Conservation (phyloP, 2,329 filamentous ascomycete species). For the Trichoderma koningiopsis region DNA sequence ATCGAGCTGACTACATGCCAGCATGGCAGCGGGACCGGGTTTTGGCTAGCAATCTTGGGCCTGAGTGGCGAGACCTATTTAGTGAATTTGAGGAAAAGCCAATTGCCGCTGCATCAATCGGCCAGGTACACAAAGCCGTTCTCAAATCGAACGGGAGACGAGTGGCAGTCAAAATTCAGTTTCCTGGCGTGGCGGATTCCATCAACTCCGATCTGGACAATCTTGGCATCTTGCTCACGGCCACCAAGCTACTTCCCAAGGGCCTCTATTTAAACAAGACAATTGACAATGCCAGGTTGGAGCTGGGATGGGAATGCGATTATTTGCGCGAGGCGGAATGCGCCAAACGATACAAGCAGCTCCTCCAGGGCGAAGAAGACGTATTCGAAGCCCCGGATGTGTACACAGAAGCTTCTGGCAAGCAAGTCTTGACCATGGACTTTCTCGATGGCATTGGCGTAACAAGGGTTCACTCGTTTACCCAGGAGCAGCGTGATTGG, state of each 20-base stretch:
- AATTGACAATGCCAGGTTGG: slow-evolving; percentile 88
- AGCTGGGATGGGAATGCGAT: slow-evolving; percentile 96
- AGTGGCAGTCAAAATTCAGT: slow-evolving; percentile 96
- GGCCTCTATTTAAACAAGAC: slow-evolving; percentile 96
- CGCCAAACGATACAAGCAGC: slow-evolving; percentile 71
- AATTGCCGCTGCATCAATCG: slow-evolving; percentile 93
- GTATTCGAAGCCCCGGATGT: slow-evolving; percentile 81
- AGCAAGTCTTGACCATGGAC: slow-evolving; percentile 89
- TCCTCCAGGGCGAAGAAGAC: slow-evolving; percentile 67
- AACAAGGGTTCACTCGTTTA: slow-evolving; percentile 74
- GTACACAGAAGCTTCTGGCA: slow-evolving; percentile 76
- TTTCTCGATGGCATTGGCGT: slow-evolving; percentile 85
- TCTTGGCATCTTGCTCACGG: slow-evolving; percentile 84
- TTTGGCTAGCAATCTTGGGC: slow-evolving; percentile 73
- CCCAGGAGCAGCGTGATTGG: slow-evolving; percentile 87
- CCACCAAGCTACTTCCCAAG: slow-evolving; percentile 84
- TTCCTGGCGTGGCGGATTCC: slow-evolving; percentile 91
- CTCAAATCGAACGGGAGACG: slow-evolving; percentile 72
- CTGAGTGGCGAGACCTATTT: slow-evolving; percentile 83
- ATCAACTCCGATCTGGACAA: slow-evolving; percentile 98
- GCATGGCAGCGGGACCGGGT: slow-evolving; percentile 88
- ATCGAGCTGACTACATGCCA: slow-evolving; percentile 97
- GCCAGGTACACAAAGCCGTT: slow-evolving; percentile 87
- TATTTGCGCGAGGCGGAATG: slow-evolving; percentile 87
- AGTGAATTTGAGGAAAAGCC: slow-evolving; percentile 84